Conservation (phyloP, 352 stramenopile species). For the Pythium rhizo-oryzae region DNA sequence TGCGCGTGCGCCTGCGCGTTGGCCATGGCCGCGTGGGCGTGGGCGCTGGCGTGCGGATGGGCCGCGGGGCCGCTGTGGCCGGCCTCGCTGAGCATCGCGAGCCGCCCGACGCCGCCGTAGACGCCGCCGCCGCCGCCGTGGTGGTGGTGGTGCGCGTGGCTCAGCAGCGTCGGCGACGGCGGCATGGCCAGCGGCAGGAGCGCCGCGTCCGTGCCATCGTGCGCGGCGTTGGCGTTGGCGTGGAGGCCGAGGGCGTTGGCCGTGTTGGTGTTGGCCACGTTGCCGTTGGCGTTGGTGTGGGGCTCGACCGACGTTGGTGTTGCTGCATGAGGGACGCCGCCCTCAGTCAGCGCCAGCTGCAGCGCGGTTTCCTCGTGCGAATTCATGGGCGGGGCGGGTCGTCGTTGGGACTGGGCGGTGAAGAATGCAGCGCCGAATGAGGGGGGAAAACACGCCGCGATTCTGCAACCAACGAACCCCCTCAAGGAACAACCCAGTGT, state of each 20-base stretch:
- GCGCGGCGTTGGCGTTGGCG: slow-evolving; percentile 1
- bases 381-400: slow-evolving; percentile 17
- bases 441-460: slow-evolving; percentile 24
- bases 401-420: not conserved
- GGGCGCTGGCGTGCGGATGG: not conserved
- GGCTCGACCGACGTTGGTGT: slow-evolving; percentile 5
- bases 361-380: slow-evolving; percentile 33
- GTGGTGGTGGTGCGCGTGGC: slow-evolving; percentile 9
- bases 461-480: slow-evolving; percentile 19
- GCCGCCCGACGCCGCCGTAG: slow-evolving; percentile 1
- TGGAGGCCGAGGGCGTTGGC: not conserved
- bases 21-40: not conserved
- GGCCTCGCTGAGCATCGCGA: slow-evolving; percentile 23
- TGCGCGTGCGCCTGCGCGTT: not conserved
- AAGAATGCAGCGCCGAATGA: slow-evolving; percentile 2
- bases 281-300: not conserved
- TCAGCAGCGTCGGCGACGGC: slow-evolving; percentile 26
- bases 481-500: slow-evolving; percentile 20
- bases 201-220: not conserved
- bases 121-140: not conserved
- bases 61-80: slow-evolving; percentile 1
- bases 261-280: not conserved
- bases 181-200: slow-evolving; percentile 32
- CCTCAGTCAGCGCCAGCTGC: slow-evolving; percentile 25
- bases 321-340: slow-evolving; percentile 29